Base-by-base conservation (phyloP, 1,139 yeast genomes). In the Groenewaldozyma auringiensis region DNA sequence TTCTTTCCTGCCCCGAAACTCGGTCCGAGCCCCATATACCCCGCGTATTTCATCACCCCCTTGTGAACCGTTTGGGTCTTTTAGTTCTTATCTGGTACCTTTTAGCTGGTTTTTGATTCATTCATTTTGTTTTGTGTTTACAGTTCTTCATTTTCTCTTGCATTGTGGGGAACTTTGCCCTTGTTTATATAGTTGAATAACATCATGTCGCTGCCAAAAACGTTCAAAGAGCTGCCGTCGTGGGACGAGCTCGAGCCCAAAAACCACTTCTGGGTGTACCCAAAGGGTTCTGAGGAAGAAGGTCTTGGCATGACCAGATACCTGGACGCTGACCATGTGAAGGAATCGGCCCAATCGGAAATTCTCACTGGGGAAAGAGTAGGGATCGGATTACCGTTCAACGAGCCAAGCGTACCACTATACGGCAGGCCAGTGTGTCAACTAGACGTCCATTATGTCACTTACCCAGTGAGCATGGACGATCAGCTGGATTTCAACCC, bases 401-500 rank as follows among this genome's bases (percentile, higher is more conserved):
- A 13, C 16, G 39, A 36, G 13, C 39, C 39, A 4, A n/a, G 29
- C 11, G 29, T 25, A 11, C 29, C 29, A 6, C 11, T 25, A 8
- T 25, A 25, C 11, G 29, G 11, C 29, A 6, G 29, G 11, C 29
- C 29, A 11, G 29, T 25, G 29, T 11, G 45, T 29, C 42, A 43
- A 32, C 40, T 34, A 20, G 41, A 14, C 29, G 31, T 13, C 11
- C 43, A 9, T 13, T 18, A 31, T 16, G 37, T 17, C 21, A 20
- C 16, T 9, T 6, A 13, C 4, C 43, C 43, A 4, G 22, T 18
- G 14, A 37, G 37, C 13, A 31, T 62, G 46, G 67, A 63, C 48
- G 67, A 63, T 42, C 56, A 53, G 35, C 50, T 55, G 22, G 45
- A 39, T 31, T 47, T 62, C 45, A 63, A 63, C 48, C 62, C 67